phyloP scores from a whole-genome alignment of 345 rosid species.

The Rubroshorea leprosula region DNA sequence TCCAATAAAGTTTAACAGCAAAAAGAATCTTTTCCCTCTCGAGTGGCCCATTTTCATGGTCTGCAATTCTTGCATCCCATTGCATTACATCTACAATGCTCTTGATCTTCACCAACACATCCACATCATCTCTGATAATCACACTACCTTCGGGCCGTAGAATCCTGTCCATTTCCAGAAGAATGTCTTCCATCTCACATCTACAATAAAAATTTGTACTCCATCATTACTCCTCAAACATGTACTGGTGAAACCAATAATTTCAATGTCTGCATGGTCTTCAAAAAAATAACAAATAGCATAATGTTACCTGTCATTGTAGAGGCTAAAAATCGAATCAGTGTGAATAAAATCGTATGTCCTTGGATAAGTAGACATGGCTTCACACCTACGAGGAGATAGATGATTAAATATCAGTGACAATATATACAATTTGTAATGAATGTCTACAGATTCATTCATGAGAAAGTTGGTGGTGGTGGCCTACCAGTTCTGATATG shows the following conservation, averaged over 20 bases:
- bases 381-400: slow-evolving; percentile 27
- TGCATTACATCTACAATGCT: slow-evolving; percentile 52
- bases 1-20: slow-evolving; percentile 80
- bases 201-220: slow-evolving; percentile 27
- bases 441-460: not conserved
- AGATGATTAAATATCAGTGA: not conserved
- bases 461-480: not conserved
- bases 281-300: not conserved
- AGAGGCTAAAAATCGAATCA: slow-evolving; percentile 64
- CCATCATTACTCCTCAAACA: not conserved
- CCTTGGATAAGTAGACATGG: slow-evolving; percentile 97
- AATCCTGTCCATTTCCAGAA: slow-evolving; percentile 87
- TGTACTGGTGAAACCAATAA: too few species aligned
- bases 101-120: slow-evolving; percentile 56
- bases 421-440: not conserved
- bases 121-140: slow-evolving; percentile 85
- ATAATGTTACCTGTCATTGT: slow-evolving; percentile 15
- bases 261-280: not conserved
- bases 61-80: slow-evolving; percentile 73
- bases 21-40: slow-evolving; percentile 70
- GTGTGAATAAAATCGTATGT: slow-evolving; percentile 90
- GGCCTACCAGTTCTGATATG: slow-evolving; percentile 82
- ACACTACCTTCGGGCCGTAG: slow-evolving; percentile 83
- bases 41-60: slow-evolving; percentile 75
- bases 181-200: slow-evolving; percentile 66